Conservation (phyloP, 202 grass and related monocot genomes). For the Panicum hallii region DNA sequence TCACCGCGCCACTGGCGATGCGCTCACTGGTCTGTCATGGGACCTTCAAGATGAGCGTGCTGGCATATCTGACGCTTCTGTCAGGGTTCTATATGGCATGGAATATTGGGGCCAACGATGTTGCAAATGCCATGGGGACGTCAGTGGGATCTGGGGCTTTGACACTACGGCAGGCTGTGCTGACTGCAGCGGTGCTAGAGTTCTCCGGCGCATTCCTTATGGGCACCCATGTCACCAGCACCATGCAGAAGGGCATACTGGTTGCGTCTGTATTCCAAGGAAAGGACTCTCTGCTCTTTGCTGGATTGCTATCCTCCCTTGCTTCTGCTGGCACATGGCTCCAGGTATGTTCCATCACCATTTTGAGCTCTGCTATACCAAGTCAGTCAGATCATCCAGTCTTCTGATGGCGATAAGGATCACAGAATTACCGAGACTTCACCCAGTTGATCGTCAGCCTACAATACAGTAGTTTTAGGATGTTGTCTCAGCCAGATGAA, state of each 20-base stretch:
- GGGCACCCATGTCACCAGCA: constrained; percentile 96
- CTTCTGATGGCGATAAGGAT: constrained; percentile 10
- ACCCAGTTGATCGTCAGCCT: constrained; percentile 23
- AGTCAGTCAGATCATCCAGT: not conserved
- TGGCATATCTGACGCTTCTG: constrained; percentile 76
- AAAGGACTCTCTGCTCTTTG: constrained; percentile 84
- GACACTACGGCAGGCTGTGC: constrained; percentile 87
- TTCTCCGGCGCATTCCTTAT: constrained; percentile 96
- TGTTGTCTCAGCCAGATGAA: constrained; percentile 4
- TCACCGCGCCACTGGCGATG: constrained; percentile 73
- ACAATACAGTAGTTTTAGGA: constrained; percentile 40
- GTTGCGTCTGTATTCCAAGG: constrained; percentile 84
- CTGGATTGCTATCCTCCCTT: constrained; percentile 84
- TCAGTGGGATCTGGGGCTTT: constrained; percentile 96
- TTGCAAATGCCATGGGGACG: constrained; percentile 98
- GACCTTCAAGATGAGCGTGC: constrained; percentile 59
- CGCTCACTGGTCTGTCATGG: constrained; percentile 60
- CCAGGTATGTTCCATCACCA: constrained; percentile 62
- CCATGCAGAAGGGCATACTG: constrained; percentile 99
- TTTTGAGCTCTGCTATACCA: constrained; percentile 36
- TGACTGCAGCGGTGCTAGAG: constrained; percentile 87
- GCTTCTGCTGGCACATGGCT: constrained; percentile 97
- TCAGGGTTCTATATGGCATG: constrained; percentile 98
- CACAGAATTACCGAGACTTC: constrained; percentile 25
- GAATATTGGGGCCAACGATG: constrained; percentile 98